These are phyloP conservation scores for Teunomyces panamensis DNA, from an alignment of 805 yeast species.

Conservation along the genomic window DNA sequence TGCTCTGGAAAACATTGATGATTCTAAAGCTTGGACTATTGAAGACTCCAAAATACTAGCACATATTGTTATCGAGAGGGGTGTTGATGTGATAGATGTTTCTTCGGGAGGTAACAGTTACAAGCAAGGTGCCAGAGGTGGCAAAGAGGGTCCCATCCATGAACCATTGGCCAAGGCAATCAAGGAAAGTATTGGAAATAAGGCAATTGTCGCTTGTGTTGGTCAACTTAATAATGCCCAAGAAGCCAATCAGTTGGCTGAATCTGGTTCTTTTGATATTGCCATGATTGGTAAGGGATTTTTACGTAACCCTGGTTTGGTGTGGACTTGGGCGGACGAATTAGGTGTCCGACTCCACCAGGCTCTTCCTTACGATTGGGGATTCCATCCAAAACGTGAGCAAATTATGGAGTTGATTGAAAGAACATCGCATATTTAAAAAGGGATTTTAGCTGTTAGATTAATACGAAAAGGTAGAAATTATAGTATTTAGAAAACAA, in stretches of 20 bases:
- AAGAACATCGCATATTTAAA: slow-evolving; percentile 7
- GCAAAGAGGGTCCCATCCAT: slow-evolving; percentile 28
- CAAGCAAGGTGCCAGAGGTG: slow-evolving; percentile 24
- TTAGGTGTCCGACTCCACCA: slow-evolving; percentile 40
- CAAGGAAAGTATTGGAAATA: slow-evolving; percentile 44
- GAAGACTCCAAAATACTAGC: slow-evolving; percentile 44
- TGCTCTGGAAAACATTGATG: slow-evolving; percentile 39
- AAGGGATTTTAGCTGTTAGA: neutral
- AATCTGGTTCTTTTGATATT: slow-evolving; percentile 45
- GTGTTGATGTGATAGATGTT: slow-evolving; percentile 52
- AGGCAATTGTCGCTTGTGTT: slow-evolving; percentile 43
- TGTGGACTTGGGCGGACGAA: slow-evolving; percentile 49
- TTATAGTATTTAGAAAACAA: neutral
- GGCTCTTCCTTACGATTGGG: slow-evolving; percentile 25
- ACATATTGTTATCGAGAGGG: slow-evolving; percentile 36
- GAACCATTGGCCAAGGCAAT: slow-evolving; percentile 39
- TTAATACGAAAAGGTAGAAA: neutral
- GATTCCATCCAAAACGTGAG: slow-evolving; percentile 16
- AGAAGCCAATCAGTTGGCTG: slow-evolving; percentile 39
- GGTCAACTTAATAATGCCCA: slow-evolving; percentile 39
- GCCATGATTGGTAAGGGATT: slow-evolving; percentile 46
- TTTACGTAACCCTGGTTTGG: slow-evolving; percentile 50
- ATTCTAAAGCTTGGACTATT: slow-evolving; percentile 39
- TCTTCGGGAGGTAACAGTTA: slow-evolving; percentile 51
- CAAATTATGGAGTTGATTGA: slow-evolving; percentile 17